Base-by-base conservation (phyloP, 805 yeast species). In the Yarrowia sp. region DNA sequence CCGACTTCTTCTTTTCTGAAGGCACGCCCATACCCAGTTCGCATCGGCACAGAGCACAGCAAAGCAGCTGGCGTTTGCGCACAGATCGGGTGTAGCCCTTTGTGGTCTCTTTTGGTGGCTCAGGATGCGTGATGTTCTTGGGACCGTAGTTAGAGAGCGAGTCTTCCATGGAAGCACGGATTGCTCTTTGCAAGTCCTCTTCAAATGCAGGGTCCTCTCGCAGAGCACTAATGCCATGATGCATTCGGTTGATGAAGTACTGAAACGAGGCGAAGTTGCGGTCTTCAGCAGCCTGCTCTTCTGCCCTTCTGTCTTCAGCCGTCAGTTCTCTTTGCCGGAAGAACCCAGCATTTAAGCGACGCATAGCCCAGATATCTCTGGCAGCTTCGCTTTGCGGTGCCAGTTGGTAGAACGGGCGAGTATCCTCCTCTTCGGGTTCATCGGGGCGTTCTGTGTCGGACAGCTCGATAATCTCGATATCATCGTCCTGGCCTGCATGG, bases 11-110 rank as follows among this genome's bases (percentile, higher is more conserved):
- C 12, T 7, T 6, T 18, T 44, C 51, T 6, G 24, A 9, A 14
- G 51, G 51, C 3, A 51, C 12, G 0, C 96, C 96, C 51, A 78
- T 81, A 2, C 94, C 94, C n/a, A 90, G 73, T 3, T 76, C 80
- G 0, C 82, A 80, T 0, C 90, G 92, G 74, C 97, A 90, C 25
- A 87, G 72, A 31, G 81, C 81, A 74, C 97, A 86, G 1, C 79
- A 75, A 3, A 80, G 77, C 10, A 76, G 72, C 32, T 75, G 74
- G n/a, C 66, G 71, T 14, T 72, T 69, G 0, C 75, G 71, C 27
- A 78, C 70, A 2, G 71, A 71, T 21, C 70, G 47, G 2, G 68
- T 66, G 62, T 21, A 69, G 10, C 72, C 72, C 19, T 41, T 53
- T 2, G 61, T 42, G 6, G 65, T 56, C 0, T 27, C 41, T 9